Base-by-base conservation (phyloP, 768 basidiomycete genomes). In the Trametes cinnabarina region DNA sequence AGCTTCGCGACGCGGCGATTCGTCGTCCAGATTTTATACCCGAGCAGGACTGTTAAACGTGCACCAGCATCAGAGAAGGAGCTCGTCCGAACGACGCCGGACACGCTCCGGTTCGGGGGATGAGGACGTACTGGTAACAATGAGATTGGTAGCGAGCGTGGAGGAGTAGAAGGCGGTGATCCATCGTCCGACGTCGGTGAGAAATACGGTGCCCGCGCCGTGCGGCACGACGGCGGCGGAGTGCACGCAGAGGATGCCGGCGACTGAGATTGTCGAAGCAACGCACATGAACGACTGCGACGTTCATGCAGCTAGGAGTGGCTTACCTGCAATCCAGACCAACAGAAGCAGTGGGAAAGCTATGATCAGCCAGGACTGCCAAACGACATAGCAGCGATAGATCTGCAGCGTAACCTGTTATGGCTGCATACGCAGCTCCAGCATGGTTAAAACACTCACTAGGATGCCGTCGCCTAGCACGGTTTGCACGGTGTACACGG, bases 401-500 rank as follows among this genome's bases (percentile, higher is more conserved):
- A 68, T 68, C 67, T 68, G 22, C 12, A 44, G 25, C 11, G 22
- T 20, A 6, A 32, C 12, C 12, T 6, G 30, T 32, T 12, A 32
- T n/a, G n/a, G n/a, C n/a, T n/a, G n/a, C n/a, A n/a, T n/a, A n/a
- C n/a, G n/a, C n/a, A n/a, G n/a, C n/a, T n/a, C n/a, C n/a, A n/a
- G n/a, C n/a, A n/a, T n/a, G n/a, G n/a, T n/a, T 15, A 15, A 5
- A n/a, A 39, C 5, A 39, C 65, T 12, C 47, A 73, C 71, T 7
- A 73, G 51, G 9, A 72, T 65, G 11, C 63, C 59, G 25, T 72
- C 71, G 2, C 71, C 71, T 5, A 72, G 41, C 0, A 73, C 47
- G 4, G 70, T 70, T 35, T 72, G 69, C 19, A 61, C 47, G 20
- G 26, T 35, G n/a, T 68, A 72, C 17, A 68, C 52, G 0, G 39